These are phyloP conservation scores for Mycena latifolia DNA, from an alignment of 768 basidiomycete genomes.

Conservation along the genomic window DNA sequence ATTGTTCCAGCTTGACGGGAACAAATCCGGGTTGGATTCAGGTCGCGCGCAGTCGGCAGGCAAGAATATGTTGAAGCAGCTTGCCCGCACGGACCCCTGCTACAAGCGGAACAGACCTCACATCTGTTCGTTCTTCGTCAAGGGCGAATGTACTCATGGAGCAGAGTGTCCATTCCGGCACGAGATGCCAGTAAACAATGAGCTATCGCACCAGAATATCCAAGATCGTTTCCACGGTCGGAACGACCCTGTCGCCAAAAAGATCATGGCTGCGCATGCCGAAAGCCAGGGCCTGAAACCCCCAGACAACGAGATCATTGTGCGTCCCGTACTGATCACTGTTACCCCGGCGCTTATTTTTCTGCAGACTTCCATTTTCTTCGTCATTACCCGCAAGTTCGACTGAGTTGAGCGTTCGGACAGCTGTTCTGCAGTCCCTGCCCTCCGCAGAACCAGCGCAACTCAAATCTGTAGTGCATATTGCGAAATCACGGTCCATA, in stretches of 20 bases:
- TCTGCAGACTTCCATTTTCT: conserved; percentile 84
- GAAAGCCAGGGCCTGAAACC: conserved; percentile 86
- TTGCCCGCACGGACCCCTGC: conserved; percentile 95
- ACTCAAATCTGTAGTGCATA: conserved; percentile 87
- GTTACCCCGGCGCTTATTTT: conserved; percentile 6
- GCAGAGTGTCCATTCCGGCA: conserved; percentile 96
- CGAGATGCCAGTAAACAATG: conserved; percentile 90
- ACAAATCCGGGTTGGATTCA: conserved; percentile 74
- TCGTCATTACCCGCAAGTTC: conserved; percentile 80
- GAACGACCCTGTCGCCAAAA: conserved; percentile 94
- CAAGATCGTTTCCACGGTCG: conserved; percentile 94
- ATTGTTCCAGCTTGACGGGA: conserved; percentile 73
- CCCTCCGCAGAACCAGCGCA: conserved; percentile 74
- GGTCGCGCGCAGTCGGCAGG: conserved; percentile 80
- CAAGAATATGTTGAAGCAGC: conserved; percentile 95
- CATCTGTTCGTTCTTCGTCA: conserved; percentile 94
- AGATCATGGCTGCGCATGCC: conserved; percentile 87
- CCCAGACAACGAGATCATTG: conserved; percentile 89
- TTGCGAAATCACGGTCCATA: conserved; percentile 79
- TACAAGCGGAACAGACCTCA: conserved; percentile 98
- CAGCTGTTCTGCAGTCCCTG: conserved; percentile 75
- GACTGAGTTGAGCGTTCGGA: conserved; percentile 82
- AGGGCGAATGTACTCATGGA: conserved; percentile 95
- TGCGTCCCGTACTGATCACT: conserved; percentile 55
- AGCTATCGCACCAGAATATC: conserved; percentile 91